A percentile compares a stretch with the other conserved stretches of the same genome.
phyloP scores from a whole-genome alignment of 1,284 basidiomycete genomes.

The Cronartium quercuum region DNA sequence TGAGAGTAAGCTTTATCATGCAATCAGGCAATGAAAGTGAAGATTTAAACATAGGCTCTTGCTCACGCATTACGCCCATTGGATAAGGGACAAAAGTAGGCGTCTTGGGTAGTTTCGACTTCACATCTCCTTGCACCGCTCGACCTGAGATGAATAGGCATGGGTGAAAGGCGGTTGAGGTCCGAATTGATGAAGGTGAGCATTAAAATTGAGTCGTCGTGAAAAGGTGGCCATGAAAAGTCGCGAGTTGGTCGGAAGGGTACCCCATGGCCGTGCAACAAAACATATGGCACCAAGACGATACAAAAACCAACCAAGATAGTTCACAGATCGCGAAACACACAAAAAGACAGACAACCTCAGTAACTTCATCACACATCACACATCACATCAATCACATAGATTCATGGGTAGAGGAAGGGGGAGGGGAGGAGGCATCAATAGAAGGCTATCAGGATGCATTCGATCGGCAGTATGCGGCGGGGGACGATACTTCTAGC shows the following conservation, averaged over 20 bases:
- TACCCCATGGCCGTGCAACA: neutral
- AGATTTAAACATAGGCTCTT: neutral
- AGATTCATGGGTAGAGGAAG: too few relatives aligned
- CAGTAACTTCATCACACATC: neutral
- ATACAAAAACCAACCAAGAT: neutral
- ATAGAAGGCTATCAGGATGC: neutral
- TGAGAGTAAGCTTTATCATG: neutral
- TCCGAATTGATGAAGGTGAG: neutral
- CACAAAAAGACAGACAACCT: constrained; percentile 4
- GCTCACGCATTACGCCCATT: constrained; percentile 37
- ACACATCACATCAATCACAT: neutral
- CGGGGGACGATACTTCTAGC: too few relatives aligned
- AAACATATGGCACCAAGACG: neutral
- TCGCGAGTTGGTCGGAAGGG: neutral
- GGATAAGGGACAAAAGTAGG: constrained; percentile 39
- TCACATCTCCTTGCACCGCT: constrained; percentile 36
- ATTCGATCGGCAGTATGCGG: too few relatives aligned
- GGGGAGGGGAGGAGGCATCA: too few relatives aligned
- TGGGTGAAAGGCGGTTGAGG: neutral
- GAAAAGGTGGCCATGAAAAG: neutral
- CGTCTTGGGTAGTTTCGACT: constrained; percentile 37
- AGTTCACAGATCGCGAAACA: neutral
- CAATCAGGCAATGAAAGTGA: neutral
- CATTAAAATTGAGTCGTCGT: neutral
- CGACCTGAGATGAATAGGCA: constrained; percentile 12